Conservation (phyloP, 352 stramenopile genomes). For the Phytophthora pini region DNA sequence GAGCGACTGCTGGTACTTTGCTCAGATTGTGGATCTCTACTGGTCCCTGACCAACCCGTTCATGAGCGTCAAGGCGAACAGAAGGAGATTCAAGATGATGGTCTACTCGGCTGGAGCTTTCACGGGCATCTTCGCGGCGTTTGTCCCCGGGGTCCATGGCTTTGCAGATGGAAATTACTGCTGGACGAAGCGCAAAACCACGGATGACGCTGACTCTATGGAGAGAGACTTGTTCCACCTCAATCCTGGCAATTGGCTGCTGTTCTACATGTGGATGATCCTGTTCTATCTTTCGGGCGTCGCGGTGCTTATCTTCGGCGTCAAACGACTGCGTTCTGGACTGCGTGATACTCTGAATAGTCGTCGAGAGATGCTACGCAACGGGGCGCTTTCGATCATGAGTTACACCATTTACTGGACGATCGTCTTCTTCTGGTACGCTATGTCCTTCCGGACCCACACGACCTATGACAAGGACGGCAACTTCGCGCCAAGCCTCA, state of each 20-base stretch:
- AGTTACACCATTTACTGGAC: slow-evolving; percentile 89
- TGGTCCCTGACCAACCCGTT: slow-evolving; percentile 87
- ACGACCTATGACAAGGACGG: slow-evolving; percentile 48
- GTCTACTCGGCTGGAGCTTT: slow-evolving; percentile 56
- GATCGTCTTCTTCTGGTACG: slow-evolving; percentile 82
- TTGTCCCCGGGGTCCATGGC: slow-evolving; percentile 50
- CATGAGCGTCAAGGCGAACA: slow-evolving; percentile 77
- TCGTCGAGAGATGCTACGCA: slow-evolving; percentile 79
- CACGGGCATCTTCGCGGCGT: slow-evolving; percentile 47
- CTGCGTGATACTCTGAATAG: slow-evolving; percentile 79
- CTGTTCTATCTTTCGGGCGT: slow-evolving; percentile 83
- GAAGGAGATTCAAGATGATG: slow-evolving; percentile 60
- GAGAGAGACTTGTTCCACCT: slow-evolving; percentile 75
- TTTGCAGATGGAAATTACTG: slow-evolving; percentile 82
- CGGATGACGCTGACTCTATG: slow-evolving; percentile 1
- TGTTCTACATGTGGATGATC: slow-evolving; percentile 90
- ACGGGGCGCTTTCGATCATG: slow-evolving; percentile 79
- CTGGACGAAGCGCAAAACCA: slow-evolving; percentile 70
- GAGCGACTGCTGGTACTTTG: slow-evolving; percentile 87
- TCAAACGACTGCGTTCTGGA: slow-evolving; percentile 71
- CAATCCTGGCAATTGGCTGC: slow-evolving; percentile 74
- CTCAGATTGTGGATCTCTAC: slow-evolving; percentile 78
- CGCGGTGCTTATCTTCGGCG: slow-evolving; percentile 64
- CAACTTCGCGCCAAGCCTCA: slow-evolving; percentile 48
- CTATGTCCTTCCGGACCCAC: slow-evolving; percentile 70